phyloP scores from a whole-genome alignment of 169 alveolate genomes.

The Plasmodium gonderi region DNA sequence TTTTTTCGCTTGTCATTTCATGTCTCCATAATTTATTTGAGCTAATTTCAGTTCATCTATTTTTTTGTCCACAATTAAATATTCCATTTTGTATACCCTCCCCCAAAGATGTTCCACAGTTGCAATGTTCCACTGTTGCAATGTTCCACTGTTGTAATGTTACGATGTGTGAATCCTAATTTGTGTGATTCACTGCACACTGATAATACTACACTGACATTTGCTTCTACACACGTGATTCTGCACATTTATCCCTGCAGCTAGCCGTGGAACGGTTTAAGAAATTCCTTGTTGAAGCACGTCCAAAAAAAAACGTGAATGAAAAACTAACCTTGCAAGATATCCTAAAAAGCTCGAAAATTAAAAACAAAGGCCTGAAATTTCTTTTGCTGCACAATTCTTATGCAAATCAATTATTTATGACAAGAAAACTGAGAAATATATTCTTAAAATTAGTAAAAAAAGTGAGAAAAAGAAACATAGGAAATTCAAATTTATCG shows the following conservation, averaged over 20 bases:
- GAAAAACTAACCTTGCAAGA: conserved; percentile 29
- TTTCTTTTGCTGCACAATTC: conserved; percentile 38
- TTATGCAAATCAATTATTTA: conserved; percentile 55
- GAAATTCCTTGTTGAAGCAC: conserved; percentile 6
- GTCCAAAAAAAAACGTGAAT: not conserved
- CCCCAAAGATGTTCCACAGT: too few relatives aligned
- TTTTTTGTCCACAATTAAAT: too few relatives aligned
- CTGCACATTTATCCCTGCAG: not conserved
- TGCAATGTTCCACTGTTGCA: too few relatives aligned
- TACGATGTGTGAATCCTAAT: too few relatives aligned
- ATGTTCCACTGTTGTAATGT: too few relatives aligned
- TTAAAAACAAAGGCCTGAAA: conserved; percentile 41
- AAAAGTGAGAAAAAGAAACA: conserved; percentile 29
- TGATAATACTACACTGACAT: not conserved
- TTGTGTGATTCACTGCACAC: too few relatives aligned
- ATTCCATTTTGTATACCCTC: too few relatives aligned
- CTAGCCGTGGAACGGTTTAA: conserved; percentile 36
- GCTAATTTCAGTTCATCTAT: too few relatives aligned
- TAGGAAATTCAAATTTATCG: conserved; percentile 9
- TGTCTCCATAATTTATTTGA: too few relatives aligned
- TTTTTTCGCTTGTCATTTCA: too few relatives aligned
- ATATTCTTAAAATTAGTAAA: conserved; percentile 34
- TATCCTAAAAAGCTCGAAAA: not conserved
- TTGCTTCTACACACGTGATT: not conserved
- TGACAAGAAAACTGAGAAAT: conserved; percentile 42